Evolutionary conservation across 345 rosid genomes (phyloP), one percentile per base, ranked within the genome.

Genomic region (Lagerstroemia speciosa): DNA sequence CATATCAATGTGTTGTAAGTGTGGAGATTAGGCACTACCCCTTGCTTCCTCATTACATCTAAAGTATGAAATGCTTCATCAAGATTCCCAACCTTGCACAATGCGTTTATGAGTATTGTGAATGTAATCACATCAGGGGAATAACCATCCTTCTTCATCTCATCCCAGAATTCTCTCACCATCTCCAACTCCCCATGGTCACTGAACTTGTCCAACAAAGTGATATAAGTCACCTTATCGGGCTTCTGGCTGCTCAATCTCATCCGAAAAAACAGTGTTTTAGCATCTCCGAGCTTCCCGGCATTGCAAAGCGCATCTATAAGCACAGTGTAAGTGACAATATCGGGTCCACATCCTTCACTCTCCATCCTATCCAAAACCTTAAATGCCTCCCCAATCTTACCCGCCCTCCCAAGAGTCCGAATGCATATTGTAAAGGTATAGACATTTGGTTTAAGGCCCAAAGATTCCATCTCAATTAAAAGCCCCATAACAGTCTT

Each of bases 351-450:
- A 66, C 94, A 93, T 72, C 97, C 97, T 73, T 82, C 88, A 24
- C 80, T 86, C 55, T 93, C 94, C 98, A 93, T 93, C 74, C 84
- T 82, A 78, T 89, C 82, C 75, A 93, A 67, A n/a, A 91, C 80
- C 32, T 48, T 73, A 65, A 55, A 81, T 1, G 98, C 96, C 76
- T 89, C 90, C 0, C 84, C 77, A 26, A 89, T 91, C 83, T 76
- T 87, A 41, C 97, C 94, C 0, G 89, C 91, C 74, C 87, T 85
- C 41, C 98, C 97, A 65, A 93, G 89, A 43, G 83, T 79, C 69
- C 96, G 79, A 73, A 91, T 89, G 84, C 97, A 93, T 81, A 91
- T 91, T 0, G 94, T 89, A 71, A 83, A 93, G n/a, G 97, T 91
- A 79, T 93, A 91, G 31, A 93, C 78, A 75, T 93, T 93, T 26